A percentile compares a stretch with the other conserved stretches of the same genome.
These are phyloP conservation scores for Stephanodiscus minutulus DNA, from an alignment of 108 stramenopile genomes.

Conservation along the genomic window DNA sequence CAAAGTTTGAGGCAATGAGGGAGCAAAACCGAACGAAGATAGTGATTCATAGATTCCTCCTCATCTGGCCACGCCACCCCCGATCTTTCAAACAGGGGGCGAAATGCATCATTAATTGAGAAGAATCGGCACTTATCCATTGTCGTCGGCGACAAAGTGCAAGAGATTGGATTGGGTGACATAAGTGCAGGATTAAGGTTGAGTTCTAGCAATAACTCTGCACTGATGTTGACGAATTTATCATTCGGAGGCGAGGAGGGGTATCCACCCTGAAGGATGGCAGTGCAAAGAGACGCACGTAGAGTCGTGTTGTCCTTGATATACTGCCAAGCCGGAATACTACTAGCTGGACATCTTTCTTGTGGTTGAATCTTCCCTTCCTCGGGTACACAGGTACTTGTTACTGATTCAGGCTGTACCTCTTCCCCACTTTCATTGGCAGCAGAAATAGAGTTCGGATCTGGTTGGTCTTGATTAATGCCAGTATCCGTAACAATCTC, in stretches of 20 bases:
- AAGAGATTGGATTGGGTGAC: constrained; percentile 4
- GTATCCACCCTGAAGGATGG: constrained; percentile 60
- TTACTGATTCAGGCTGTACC: not conserved
- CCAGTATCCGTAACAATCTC: not conserved
- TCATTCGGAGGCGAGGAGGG: constrained; percentile 29
- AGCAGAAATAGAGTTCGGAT: constrained; percentile 4
- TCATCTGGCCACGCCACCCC: constrained; percentile 33
- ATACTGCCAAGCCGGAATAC: constrained; percentile 20
- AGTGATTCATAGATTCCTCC: constrained; percentile 42
- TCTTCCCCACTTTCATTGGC: constrained; percentile 24
- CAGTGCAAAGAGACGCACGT: constrained; percentile 60
- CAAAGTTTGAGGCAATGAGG: constrained; percentile 83
- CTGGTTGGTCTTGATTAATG: constrained; percentile 12
- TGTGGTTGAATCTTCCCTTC: constrained; percentile 1
- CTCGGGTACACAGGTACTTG: not conserved
- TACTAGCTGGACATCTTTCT: not conserved
- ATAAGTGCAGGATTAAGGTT: constrained; percentile 15
- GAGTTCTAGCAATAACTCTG: constrained; percentile 32
- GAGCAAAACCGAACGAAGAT: constrained; percentile 58
- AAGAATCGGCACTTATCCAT: constrained; percentile 21
- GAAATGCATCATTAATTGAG: constrained; percentile 32
- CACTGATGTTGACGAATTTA: constrained; percentile 16
- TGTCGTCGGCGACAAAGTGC: constrained; percentile 5
- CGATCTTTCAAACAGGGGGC: constrained; percentile 9
- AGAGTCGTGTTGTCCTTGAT: constrained; percentile 55